Conservation (phyloP, 257 asterid genomes). For the Fraxinus americana region DNA sequence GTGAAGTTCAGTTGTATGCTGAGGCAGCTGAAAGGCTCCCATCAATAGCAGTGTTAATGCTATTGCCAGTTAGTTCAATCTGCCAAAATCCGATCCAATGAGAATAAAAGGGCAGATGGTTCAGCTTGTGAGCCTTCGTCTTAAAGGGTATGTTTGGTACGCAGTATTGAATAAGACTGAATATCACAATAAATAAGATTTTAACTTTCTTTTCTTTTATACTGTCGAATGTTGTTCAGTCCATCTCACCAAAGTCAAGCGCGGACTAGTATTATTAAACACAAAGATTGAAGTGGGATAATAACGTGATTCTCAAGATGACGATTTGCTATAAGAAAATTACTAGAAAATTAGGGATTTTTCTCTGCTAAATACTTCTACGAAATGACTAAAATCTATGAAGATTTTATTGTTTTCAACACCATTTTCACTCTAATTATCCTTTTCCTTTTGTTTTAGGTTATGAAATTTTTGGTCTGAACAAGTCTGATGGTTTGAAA, state of each 20-base stretch:
- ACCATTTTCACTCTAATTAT: too few species aligned
- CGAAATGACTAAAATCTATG: too few species aligned
- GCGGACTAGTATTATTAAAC: background rate
- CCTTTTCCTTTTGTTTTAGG: too few species aligned
- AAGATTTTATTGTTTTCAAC: too few species aligned
- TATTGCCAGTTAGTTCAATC: conserved; percentile 40
- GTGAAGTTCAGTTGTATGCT: conserved; percentile 30
- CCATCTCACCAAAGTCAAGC: background rate
- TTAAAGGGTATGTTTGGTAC: background rate
- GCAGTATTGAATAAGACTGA: background rate
- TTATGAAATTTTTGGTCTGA: too few species aligned
- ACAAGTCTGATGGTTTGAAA: too few species aligned
- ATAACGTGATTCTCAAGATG: background rate
- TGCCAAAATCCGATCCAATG: conserved; percentile 23
- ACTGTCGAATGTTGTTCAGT: background rate
- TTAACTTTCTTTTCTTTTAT: background rate
- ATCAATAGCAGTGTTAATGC: conserved; percentile 46
- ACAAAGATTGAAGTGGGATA: background rate
- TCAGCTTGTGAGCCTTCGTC: conserved; percentile 7
- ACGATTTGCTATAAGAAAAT: background rate
- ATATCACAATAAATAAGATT: background rate
- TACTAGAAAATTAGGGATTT: background rate
- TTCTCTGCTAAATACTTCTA: too few species aligned
- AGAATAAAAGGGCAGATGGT: conserved; percentile 21
- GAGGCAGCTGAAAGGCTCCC: conserved; percentile 42